These are phyloP conservation scores for Aureobasidium melanogenum DNA, from an alignment of 2,329 filamentous ascomycete genomes.

Conservation along the genomic window DNA sequence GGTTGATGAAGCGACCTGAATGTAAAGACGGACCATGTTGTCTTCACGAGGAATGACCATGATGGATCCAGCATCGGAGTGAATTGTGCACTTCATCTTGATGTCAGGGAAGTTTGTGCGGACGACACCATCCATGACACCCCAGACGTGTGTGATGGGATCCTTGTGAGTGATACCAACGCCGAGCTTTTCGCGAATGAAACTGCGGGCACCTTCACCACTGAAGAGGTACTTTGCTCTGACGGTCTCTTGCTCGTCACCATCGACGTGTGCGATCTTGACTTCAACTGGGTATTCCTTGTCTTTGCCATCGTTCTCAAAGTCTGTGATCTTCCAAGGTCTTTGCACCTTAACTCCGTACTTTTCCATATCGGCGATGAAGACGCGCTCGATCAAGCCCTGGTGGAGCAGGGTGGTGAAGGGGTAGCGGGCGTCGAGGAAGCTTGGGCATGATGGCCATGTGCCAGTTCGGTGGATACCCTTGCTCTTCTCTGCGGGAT, in stretches of 20 bases:
- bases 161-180: constrained; percentile 59
- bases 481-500: constrained; percentile 41
- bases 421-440: constrained; percentile 58
- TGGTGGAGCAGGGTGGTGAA: constrained; percentile 56
- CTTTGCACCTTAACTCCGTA: constrained; percentile 47
- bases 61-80: constrained; percentile 54
- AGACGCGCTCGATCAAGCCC: constrained; percentile 53
- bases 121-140: constrained; percentile 58
- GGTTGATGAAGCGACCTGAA: constrained; percentile 54
- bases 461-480: constrained; percentile 54
- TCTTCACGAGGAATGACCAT: constrained; percentile 52
- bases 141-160: constrained; percentile 56
- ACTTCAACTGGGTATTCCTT: constrained; percentile 74
- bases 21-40: constrained; percentile 47
- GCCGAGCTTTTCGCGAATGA: constrained; percentile 53
- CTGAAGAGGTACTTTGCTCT: constrained; percentile 55
- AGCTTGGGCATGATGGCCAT: constrained; percentile 83
- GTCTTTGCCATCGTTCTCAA: constrained; percentile 51
- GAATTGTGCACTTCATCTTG: constrained; percentile 61
- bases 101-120: constrained; percentile 56
- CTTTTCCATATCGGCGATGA: constrained; percentile 53
- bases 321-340: constrained; percentile 54
- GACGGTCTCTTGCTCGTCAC: constrained; percentile 57
- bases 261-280: constrained; percentile 66
- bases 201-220: constrained; percentile 53